Evolutionary conservation across 306 rosid species (phyloP).

Genomic region (Biancaea sappan): DNA sequence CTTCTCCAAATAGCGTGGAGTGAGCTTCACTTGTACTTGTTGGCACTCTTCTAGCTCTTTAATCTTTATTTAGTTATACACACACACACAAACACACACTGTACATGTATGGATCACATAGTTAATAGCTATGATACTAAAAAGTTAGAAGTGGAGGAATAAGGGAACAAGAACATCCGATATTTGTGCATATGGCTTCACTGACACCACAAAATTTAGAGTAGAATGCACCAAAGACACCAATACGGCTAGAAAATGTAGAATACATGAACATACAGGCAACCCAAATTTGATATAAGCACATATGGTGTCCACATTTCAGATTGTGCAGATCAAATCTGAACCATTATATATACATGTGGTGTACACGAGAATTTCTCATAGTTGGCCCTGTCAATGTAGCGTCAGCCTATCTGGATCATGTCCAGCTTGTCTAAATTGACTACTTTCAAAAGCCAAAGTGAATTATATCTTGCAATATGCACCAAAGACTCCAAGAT

Average conservation of each 20-base stretch:
- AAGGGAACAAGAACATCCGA: neutral
- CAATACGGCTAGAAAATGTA: neutral
- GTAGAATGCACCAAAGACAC: neutral
- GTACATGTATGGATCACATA: neutral
- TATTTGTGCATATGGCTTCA: neutral
- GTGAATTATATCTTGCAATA: neutral
- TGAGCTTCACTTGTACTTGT: slow-evolving; percentile 3
- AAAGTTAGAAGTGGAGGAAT: neutral
- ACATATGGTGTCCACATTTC: too few relatives aligned
- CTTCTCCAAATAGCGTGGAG: neutral
- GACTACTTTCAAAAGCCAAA: slow-evolving; percentile 11
- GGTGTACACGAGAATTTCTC: neutral
- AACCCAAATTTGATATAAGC: too few relatives aligned
- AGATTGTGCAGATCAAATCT: too few relatives aligned
- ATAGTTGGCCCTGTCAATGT: neutral
- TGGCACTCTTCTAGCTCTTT: neutral
- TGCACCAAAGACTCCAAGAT: neutral
- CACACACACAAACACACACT: too few relatives aligned
- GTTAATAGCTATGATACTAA: neutral
- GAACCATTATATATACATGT: too few relatives aligned
- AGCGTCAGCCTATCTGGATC: neutral
- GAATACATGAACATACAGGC: too few relatives aligned
- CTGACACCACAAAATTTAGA: neutral
- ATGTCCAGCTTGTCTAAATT: neutral
- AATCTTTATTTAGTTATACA: too few relatives aligned